These are phyloP conservation scores for Neonectria punicea DNA, from an alignment of 2,329 filamentous ascomycete species.

Conservation along the genomic window DNA sequence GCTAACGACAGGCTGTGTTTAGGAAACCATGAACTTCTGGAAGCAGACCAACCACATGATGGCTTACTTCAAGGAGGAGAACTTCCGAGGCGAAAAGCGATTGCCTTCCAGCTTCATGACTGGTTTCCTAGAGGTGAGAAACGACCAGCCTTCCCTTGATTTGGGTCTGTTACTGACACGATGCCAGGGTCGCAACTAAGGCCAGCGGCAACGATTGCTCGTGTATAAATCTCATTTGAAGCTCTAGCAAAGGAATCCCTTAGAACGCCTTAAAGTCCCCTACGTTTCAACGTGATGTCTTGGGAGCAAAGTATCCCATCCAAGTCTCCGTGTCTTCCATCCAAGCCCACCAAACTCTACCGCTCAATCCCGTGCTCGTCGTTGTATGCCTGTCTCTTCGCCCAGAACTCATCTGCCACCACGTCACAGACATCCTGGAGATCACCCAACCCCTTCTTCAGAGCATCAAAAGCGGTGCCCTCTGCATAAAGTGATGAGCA, in stretches of 20 bases:
- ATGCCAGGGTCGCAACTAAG: slow-evolving; percentile 66
- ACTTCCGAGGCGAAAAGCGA: slow-evolving; percentile 77
- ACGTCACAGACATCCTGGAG: slow-evolving; percentile 93
- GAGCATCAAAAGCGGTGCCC: slow-evolving; percentile 81
- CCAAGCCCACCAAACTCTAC: slow-evolving; percentile 31
- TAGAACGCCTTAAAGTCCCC: slow-evolving; percentile 47
- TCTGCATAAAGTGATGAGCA: slow-evolving; percentile 61
- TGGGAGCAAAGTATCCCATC: slow-evolving; percentile 18
- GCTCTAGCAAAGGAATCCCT: slow-evolving; percentile 42
- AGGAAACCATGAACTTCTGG: slow-evolving; percentile 99
- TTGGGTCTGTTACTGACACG: slow-evolving; percentile 31
- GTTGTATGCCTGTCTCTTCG: slow-evolving; percentile 57
- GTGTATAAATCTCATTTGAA: slow-evolving; percentile 51
- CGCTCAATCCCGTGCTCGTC: slow-evolving; percentile 47
- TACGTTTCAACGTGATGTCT: slow-evolving; percentile 40
- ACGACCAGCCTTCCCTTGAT: neutral
- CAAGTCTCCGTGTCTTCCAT: slow-evolving; percentile 10
- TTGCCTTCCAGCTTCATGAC: slow-evolving; percentile 92
- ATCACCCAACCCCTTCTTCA: slow-evolving; percentile 90
- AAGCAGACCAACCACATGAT: slow-evolving; percentile 96
- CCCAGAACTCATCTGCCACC: slow-evolving; percentile 88
- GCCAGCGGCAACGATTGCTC: slow-evolving; percentile 39
- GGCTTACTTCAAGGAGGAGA: slow-evolving; percentile 93
- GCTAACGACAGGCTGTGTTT: slow-evolving; percentile 31
- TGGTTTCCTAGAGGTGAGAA: slow-evolving; percentile 89